These are phyloP conservation scores for Diplotaxis tenuifolia DNA, from an alignment of 345 rosid genomes.

Conservation along the genomic window DNA sequence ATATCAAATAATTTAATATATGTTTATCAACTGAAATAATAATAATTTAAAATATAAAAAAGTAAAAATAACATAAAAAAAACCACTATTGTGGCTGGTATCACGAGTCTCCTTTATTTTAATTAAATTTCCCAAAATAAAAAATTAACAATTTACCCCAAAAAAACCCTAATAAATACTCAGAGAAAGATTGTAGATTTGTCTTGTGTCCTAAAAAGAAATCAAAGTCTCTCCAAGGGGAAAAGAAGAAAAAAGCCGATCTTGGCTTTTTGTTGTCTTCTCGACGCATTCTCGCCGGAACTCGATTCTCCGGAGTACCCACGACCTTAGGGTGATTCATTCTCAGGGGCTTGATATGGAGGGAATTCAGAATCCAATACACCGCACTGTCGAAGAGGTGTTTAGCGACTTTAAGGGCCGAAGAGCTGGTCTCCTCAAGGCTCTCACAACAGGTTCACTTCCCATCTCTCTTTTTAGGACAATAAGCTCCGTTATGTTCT, in stretches of 20 bases:
- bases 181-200: slow-evolving; percentile 7
- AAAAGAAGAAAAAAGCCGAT: slow-evolving; percentile 4
- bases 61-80: no score
- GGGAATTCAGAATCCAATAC: slow-evolving; percentile 37
- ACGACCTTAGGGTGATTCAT: no score
- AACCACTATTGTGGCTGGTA: no score
- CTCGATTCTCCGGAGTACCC: no score
- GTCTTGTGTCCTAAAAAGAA: background rate
- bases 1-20: no score
- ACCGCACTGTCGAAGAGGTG: slow-evolving; percentile 76
- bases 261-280: slow-evolving; percentile 11
- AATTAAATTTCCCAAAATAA: no score
- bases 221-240: background rate
- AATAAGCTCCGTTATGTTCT: background rate
- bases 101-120: no score
- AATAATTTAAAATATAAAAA: no score
- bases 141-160: background rate
- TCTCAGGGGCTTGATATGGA: no score
- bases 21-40: no score
- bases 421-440: slow-evolving; percentile 64
- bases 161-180: slow-evolving; percentile 11
- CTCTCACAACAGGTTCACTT: slow-evolving; percentile 56
- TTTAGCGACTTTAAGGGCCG: slow-evolving; percentile 73
- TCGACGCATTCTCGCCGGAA: slow-evolving; percentile 9
- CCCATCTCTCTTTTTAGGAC: slow-evolving; percentile 11